Percentiles rank a stretch among this genome's conserved stretches.
Conservation (phyloP, 805 yeast genomes). For the Teunomyces funiuensis region DNA sequence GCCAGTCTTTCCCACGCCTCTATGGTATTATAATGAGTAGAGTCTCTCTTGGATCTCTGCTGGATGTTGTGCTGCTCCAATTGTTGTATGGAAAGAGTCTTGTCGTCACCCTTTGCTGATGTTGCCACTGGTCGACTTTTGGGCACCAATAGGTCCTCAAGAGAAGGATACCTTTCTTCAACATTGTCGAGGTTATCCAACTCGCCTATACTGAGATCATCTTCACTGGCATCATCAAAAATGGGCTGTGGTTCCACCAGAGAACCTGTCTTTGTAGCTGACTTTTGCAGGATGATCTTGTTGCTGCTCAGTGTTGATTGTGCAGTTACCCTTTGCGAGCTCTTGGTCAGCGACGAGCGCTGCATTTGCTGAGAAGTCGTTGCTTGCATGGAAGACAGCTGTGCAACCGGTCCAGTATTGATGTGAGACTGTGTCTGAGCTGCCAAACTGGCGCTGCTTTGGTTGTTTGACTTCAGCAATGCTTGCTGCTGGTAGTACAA, state of each 20-base stretch:
- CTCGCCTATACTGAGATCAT: constrained; percentile 24
- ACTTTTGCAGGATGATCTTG: not conserved
- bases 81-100: constrained; percentile 20
- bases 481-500: constrained; percentile 41
- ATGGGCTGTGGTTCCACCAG: constrained; percentile 3
- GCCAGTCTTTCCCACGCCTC: constrained; percentile 39
- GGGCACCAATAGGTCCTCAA: constrained; percentile 27
- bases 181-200: constrained; percentile 43
- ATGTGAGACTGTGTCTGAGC: constrained; percentile 1
- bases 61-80: constrained; percentile 21
- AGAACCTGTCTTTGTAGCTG: constrained; percentile 2
- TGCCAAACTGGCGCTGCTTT: not conserved
- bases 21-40: constrained; percentile 19
- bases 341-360: constrained; percentile 4
- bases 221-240: constrained; percentile 3
- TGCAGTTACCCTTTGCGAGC: constrained; percentile 3
- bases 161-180: constrained; percentile 53
- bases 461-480: constrained; percentile 3
- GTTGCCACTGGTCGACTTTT: not conserved
- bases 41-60: constrained; percentile 8
- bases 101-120: not conserved
- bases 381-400: not conserved
- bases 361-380: constrained; percentile 2
- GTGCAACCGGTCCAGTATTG: not conserved
- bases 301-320: constrained; percentile 1